A percentile compares a stretch with the other conserved stretches of the same genome.
These are phyloP conservation scores for Taxillus chinensis DNA, from an alignment of 164 flowering plant species.

Conservation along the genomic window DNA sequence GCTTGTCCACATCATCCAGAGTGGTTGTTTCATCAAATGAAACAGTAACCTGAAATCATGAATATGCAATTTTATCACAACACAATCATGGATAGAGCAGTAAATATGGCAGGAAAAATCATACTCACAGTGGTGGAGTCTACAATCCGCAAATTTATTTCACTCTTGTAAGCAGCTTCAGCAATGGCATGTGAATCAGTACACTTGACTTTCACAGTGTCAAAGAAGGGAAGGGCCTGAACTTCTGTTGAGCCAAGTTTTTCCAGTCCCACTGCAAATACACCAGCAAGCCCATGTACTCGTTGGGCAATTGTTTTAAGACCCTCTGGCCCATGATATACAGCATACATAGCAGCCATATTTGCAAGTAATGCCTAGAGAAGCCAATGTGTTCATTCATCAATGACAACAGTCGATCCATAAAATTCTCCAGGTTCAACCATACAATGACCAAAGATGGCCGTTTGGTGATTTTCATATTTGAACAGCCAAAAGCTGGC, in stretches of 20 bases:
- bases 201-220: conserved; percentile 85
- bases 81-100: not conserved
- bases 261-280: conserved; percentile 69
- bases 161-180: conserved; percentile 65
- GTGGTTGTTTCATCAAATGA: conserved; percentile 93
- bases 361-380: conserved; percentile 91
- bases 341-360: conserved; percentile 99
- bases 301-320: conserved; percentile 76
- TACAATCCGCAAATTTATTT: conserved; percentile 65
- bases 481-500: too few relatives aligned
- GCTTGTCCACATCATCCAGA: conserved; percentile 84
- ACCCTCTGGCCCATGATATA: conserved; percentile 97
- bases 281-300: conserved; percentile 90
- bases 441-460: too few relatives aligned
- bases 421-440: too few relatives aligned
- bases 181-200: conserved; percentile 70
- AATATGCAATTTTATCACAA: not conserved
- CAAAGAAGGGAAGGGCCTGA: conserved; percentile 81
- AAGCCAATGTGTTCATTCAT: conserved; percentile 9
- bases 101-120: not conserved
- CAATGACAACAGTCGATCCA: not conserved
- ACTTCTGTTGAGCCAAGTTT: conserved; percentile 81
- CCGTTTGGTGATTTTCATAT: too few relatives aligned
- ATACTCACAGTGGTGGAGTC: conserved; percentile 69
- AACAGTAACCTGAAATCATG: conserved; percentile 63